These are phyloP conservation scores for Ascochyta pisi DNA, from an alignment of 2,329 filamentous ascomycete species.

Conservation along the genomic window DNA sequence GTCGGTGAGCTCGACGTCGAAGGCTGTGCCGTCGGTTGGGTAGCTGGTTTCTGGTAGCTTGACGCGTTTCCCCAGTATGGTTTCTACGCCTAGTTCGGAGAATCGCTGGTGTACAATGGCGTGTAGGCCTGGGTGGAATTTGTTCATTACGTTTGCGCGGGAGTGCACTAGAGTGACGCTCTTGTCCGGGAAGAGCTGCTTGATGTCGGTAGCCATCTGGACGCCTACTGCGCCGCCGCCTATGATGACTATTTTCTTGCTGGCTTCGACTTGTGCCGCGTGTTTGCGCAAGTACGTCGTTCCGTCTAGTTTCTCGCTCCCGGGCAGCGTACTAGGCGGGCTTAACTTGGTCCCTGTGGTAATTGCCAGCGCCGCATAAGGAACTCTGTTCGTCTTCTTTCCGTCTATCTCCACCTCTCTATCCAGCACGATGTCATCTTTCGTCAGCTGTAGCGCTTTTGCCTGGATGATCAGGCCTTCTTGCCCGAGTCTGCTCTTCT, in stretches of 20 bases:
- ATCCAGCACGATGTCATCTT: slow-evolving; percentile 51
- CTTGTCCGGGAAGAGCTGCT: slow-evolving; percentile 63
- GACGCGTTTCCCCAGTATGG: slow-evolving; percentile 30
- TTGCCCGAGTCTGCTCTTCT: slow-evolving; percentile 35
- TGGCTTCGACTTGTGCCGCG: slow-evolving; percentile 63
- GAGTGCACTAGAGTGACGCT: slow-evolving; percentile 66
- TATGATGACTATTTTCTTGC: slow-evolving; percentile 51
- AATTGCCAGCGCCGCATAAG: slow-evolving; percentile 63
- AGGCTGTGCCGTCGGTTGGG: slow-evolving; percentile 3
- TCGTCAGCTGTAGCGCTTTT: slow-evolving; percentile 50
- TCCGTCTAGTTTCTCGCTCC: slow-evolving; percentile 17
- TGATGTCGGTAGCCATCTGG: slow-evolving; percentile 67
- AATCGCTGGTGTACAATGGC: slow-evolving; percentile 57
- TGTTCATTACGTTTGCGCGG: slow-evolving; percentile 59
- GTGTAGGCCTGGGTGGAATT: slow-evolving; percentile 44
- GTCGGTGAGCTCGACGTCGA: slow-evolving; percentile 3
- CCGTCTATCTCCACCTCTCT: slow-evolving; percentile 34
- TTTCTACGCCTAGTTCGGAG: slow-evolving; percentile 60
- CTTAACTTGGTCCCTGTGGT: slow-evolving; percentile 60
- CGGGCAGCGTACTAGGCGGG: slow-evolving; percentile 8
- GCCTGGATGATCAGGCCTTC: slow-evolving; percentile 44
- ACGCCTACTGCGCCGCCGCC: slow-evolving; percentile 69
- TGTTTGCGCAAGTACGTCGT: slow-evolving; percentile 36
- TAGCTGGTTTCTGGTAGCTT: background rate
- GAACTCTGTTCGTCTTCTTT: slow-evolving; percentile 49